Conservation (phyloP, 805 yeast genomes). For the Ogataea henricii region DNA sequence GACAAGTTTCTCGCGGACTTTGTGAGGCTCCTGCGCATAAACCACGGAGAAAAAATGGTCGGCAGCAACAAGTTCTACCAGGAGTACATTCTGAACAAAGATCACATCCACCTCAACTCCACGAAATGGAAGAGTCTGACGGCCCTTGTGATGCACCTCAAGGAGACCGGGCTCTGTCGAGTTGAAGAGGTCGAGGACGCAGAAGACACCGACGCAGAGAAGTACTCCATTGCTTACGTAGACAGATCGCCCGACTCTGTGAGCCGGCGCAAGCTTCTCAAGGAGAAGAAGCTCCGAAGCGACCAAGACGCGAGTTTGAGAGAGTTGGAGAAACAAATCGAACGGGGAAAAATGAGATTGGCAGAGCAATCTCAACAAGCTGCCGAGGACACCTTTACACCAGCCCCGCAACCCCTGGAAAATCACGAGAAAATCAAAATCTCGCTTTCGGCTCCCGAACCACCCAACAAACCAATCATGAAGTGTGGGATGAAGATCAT, state of each 20-base stretch:
- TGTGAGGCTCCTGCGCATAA: slow-evolving; percentile 55
- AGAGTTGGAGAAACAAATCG: slow-evolving; percentile 55
- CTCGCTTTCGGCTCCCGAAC: slow-evolving; percentile 6
- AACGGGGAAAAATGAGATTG: slow-evolving; percentile 37
- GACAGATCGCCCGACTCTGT: slow-evolving; percentile 55
- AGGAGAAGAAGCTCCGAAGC: slow-evolving; percentile 38
- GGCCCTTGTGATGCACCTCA: slow-evolving; percentile 64
- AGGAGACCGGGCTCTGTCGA: slow-evolving; percentile 53
- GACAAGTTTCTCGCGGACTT: slow-evolving; percentile 64
- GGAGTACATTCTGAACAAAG: slow-evolving; percentile 78
- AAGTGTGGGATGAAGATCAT: slow-evolving; percentile 33
- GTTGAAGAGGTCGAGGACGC: slow-evolving; percentile 46
- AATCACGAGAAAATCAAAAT: slow-evolving; percentile 25
- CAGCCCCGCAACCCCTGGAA: slow-evolving; percentile 6
- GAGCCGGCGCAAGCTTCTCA: slow-evolving; percentile 40
- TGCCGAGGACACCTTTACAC: slow-evolving; percentile 2
- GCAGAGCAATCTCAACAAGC: slow-evolving; percentile 9
- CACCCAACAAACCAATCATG: slow-evolving; percentile 25
- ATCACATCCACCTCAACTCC: slow-evolving; percentile 89
- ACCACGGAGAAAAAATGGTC: slow-evolving; percentile 80
- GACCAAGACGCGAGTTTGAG: slow-evolving; percentile 50
- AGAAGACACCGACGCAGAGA: slow-evolving; percentile 36
- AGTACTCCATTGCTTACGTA: slow-evolving; percentile 46
- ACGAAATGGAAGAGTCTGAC: slow-evolving; percentile 77
- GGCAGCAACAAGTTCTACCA: slow-evolving; percentile 87